Percentiles rank a stretch among this genome's conserved stretches.
phyloP scores from a whole-genome alignment of 352 stramenopile genomes.

The Paralagenidium karlingii region DNA sequence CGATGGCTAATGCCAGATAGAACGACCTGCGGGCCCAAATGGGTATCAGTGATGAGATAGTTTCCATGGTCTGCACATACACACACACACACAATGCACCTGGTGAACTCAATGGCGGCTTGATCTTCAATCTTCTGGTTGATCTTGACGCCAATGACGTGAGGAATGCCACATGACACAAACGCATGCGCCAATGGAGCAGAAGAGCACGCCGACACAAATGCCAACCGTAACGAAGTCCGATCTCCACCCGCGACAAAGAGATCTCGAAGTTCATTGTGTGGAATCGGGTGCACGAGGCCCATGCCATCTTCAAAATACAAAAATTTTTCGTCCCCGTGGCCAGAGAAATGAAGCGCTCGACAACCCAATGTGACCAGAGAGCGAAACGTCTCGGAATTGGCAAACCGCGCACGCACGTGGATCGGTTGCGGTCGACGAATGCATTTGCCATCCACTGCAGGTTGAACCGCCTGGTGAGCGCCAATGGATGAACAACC shows the following conservation, averaged over 20 bases:
- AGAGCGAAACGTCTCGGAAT: slow-evolving; percentile 85
- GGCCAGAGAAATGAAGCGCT: slow-evolving; percentile 91
- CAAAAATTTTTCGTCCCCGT: slow-evolving; percentile 86
- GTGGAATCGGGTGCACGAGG: slow-evolving; percentile 60
- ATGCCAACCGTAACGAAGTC: slow-evolving; percentile 51
- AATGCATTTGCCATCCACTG: slow-evolving; percentile 21
- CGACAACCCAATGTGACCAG: slow-evolving; percentile 86
- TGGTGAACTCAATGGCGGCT: slow-evolving; percentile 75
- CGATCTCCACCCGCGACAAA: slow-evolving; percentile 42
- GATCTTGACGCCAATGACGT: slow-evolving; percentile 83
- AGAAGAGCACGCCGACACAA: slow-evolving; percentile 72
- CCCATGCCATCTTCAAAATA: slow-evolving; percentile 92
- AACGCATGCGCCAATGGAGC: slow-evolving; percentile 73
- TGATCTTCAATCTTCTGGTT: slow-evolving; percentile 83
- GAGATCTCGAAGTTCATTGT: slow-evolving; percentile 51
- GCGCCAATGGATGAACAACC: neutral
- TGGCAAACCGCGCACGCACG: slow-evolving; percentile 90
- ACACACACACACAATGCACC: no score
- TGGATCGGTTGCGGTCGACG: slow-evolving; percentile 75
- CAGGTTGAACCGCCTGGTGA: neutral
- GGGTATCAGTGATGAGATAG: neutral
- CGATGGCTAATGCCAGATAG: slow-evolving; percentile 60
- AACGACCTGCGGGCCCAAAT: slow-evolving; percentile 46
- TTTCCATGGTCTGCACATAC: neutral
- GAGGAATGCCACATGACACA: slow-evolving; percentile 78